Percentiles rank a stretch among this genome's conserved stretches.
Evolutionary conservation across 2,329 filamentous ascomycete genomes (phyloP).

Genomic region (Achaetomium macrosporum): DNA sequence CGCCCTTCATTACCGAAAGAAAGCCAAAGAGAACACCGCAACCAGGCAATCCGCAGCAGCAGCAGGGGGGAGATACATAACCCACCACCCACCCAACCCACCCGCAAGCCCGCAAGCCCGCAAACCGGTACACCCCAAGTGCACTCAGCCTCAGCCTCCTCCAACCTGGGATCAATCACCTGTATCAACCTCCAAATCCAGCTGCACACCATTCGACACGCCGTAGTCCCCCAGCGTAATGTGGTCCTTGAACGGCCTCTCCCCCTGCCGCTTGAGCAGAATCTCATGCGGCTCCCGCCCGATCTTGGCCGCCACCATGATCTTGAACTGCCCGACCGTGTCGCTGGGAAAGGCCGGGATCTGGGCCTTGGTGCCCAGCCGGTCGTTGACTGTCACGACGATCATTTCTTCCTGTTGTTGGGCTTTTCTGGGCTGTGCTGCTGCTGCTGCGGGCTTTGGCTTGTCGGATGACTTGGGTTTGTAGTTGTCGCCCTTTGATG

Average conservation of each 20-base stretch:
- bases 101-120: too few relatives aligned
- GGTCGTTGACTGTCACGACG: constrained; percentile 86
- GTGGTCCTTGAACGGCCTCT: constrained; percentile 88
- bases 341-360: constrained; percentile 86
- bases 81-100: background rate
- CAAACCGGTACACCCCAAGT: too few relatives aligned
- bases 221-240: constrained; percentile 86
- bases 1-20: too few relatives aligned
- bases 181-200: constrained; percentile 57
- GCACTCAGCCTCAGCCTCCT: too few relatives aligned
- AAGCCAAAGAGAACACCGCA: too few relatives aligned
- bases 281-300: constrained; percentile 88
- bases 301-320: constrained; percentile 83
- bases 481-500: constrained; percentile 7
- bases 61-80: too few relatives aligned
- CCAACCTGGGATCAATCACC: constrained; percentile 51
- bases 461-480: background rate
- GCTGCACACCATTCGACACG: constrained; percentile 80
- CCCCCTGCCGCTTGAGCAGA: constrained; percentile 82
- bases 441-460: constrained; percentile 27
- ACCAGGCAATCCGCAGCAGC: too few relatives aligned
- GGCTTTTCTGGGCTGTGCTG: constrained; percentile 25
- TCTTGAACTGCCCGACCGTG: constrained; percentile 80
- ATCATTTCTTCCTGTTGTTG: constrained; percentile 70
- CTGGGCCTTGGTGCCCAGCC: constrained; percentile 90